Conservation (phyloP, 805 yeast species). For the Candida peoriensis region DNA sequence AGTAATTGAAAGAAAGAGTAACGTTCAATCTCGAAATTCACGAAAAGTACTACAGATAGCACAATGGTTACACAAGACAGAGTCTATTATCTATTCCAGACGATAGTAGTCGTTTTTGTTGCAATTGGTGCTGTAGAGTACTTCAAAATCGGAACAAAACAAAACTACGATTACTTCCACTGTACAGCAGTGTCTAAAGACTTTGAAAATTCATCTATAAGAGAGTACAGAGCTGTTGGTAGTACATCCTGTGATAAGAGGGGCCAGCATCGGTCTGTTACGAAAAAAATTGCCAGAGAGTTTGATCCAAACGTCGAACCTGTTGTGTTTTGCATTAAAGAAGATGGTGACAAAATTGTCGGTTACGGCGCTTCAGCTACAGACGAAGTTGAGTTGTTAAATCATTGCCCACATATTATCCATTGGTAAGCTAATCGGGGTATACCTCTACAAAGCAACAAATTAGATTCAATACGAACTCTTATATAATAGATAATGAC, state of each 20-base stretch:
- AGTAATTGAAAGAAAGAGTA: too few species aligned
- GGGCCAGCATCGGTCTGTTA: slow-evolving; percentile 35
- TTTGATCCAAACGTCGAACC: slow-evolving; percentile 34
- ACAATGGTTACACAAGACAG: slow-evolving; percentile 14
- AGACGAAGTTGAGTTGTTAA: slow-evolving; percentile 12
- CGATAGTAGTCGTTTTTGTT: slow-evolving; percentile 24
- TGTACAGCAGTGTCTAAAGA: slow-evolving; percentile 31
- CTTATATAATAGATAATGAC: background rate
- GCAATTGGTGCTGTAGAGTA: slow-evolving; percentile 38
- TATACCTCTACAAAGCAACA: too few species aligned
- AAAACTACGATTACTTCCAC: slow-evolving; percentile 41
- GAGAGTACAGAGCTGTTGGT: slow-evolving; percentile 32
- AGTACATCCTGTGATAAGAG: slow-evolving; percentile 41
- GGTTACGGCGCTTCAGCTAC: slow-evolving; percentile 16
- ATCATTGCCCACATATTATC: slow-evolving; percentile 21
- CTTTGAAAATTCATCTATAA: slow-evolving; percentile 23
- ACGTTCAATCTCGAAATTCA: too few species aligned
- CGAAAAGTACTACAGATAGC: background rate
- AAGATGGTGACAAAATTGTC: slow-evolving; percentile 21
- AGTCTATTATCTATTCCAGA: slow-evolving; percentile 23
- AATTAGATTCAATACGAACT: too few species aligned
- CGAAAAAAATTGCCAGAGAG: slow-evolving; percentile 33
- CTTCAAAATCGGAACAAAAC: slow-evolving; percentile 35
- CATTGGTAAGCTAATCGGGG: too few species aligned
- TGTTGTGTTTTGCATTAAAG: slow-evolving; percentile 33